These are phyloP conservation scores for Apiotrichum gracile DNA, from an alignment of 1,284 basidiomycete species.

Conservation along the genomic window DNA sequence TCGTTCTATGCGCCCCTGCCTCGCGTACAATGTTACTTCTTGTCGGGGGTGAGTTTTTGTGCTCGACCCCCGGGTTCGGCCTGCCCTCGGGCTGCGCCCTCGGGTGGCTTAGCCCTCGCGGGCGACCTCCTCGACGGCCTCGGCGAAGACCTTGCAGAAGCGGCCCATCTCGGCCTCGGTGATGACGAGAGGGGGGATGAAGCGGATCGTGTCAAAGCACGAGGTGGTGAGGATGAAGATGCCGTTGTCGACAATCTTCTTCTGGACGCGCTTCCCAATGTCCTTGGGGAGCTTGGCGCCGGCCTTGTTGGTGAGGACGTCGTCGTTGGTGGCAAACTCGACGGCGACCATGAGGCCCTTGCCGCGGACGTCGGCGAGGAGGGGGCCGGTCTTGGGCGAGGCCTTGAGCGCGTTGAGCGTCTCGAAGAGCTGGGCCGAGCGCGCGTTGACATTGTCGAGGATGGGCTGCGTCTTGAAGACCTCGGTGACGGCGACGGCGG, in stretches of 20 bases:
- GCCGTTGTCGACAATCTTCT: slow-evolving; percentile 74
- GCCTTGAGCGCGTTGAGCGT: slow-evolving; percentile 51
- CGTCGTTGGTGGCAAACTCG: slow-evolving; percentile 31
- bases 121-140: slow-evolving; percentile 61
- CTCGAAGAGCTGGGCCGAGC: slow-evolving; percentile 67
- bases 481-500: slow-evolving; percentile 72
- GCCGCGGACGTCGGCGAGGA: slow-evolving; percentile 49
- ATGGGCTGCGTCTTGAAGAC: slow-evolving; percentile 71
- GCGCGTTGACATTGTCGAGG: slow-evolving; percentile 66
- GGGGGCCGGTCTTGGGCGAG: slow-evolving; percentile 49
- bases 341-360: slow-evolving; percentile 47
- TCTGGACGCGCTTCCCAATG: slow-evolving; percentile 68
- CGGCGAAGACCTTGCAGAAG: slow-evolving; percentile 57
- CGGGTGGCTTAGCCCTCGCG: slow-evolving; percentile 48
- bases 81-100: no score
- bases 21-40: no score
- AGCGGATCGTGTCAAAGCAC: slow-evolving; percentile 50
- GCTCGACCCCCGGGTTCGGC: no score
- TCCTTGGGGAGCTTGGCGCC: slow-evolving; percentile 54
- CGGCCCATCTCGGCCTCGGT: slow-evolving; percentile 57
- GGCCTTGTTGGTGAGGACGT: slow-evolving; percentile 29
- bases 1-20: no score
- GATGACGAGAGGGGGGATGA: slow-evolving; percentile 68
- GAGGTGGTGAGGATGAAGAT: slow-evolving; percentile 58
- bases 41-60: no score